Base-by-base conservation (phyloP, 2,329 filamentous ascomycete species). In the Graphiopsis chlorocephala region DNA sequence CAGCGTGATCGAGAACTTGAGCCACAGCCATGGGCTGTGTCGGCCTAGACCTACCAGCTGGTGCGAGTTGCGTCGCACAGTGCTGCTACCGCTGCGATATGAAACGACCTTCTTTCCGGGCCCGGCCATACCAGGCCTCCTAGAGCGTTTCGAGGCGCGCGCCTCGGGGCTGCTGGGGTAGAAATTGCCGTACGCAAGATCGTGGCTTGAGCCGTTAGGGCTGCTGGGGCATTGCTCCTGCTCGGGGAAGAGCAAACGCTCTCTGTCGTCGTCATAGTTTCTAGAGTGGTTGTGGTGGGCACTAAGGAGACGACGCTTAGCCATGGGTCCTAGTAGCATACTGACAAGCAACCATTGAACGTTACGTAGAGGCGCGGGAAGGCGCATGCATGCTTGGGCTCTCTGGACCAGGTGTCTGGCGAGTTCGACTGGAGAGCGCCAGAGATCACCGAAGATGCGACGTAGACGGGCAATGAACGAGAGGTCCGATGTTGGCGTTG, bases 1-100 rank as follows among this genome's bases (percentile, higher is more conserved):
- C 50, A 83, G 73, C 15, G 80, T 80, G 58, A 82, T 70, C 11
- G 78, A 80, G 68, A 83, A 82, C 66, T 79, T 81, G 38, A 81
- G 72, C 81, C 81, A 83, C 42, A 82, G 70, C 64, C 73, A 75
- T 10, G 80, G 73, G 38, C 72, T 75, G 52, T 75, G 71, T 62
- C 71, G 69, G 17, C 48, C 20, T 10, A 62, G 17, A 42, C 48
- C 33, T 3, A 29, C 15, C 14, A 33, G 17, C 48, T 61, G 55
- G 14, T 58, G 42, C 15, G 38, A 31, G 28, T 29, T 29, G 28
- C 50, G 50, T 12, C 50, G 50, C 15, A 17, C 26, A 28, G 29
- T 15, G 35, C 52, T 23, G 23, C 50, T 53, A 28, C 50, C 29
- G 26, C 50, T 23, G 50, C 50, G 50, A 53, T 53, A 12, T 11